Conservation (phyloP, 2,329 filamentous ascomycete species). For the Pseudogymnoascus sp. region DNA sequence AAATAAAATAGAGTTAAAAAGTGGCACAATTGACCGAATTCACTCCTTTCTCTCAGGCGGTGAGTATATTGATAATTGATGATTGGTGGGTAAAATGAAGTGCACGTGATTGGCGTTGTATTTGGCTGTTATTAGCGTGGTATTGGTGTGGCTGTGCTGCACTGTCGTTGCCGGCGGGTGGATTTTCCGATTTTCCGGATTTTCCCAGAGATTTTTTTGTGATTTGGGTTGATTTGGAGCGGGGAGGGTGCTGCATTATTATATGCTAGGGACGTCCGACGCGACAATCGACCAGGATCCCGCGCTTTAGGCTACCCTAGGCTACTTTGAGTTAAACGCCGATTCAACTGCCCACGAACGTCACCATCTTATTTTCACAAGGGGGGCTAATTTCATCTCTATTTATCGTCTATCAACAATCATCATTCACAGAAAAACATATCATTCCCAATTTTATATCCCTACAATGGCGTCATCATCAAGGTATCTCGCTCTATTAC, state of each 20-base stretch:
- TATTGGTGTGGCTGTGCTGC: not conserved
- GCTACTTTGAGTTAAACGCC: conserved; percentile 2
- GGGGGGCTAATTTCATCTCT: not conserved
- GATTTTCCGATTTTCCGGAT: not conserved
- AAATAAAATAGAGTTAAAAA: conserved; percentile 8
- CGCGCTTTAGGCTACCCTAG: not conserved
- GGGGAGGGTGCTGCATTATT: conserved; percentile 3
- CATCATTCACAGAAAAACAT: not conserved
- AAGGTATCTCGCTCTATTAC: not conserved
- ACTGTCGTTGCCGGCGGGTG: not conserved
- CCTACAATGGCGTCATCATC: conserved; percentile 3
- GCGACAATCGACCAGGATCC: not conserved
- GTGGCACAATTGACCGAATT: not conserved
- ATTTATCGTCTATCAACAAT: not conserved
- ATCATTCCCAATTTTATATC: not conserved
- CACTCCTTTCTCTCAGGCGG: not conserved
- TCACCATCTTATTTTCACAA: conserved; percentile 4
- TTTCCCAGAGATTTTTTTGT: not conserved
- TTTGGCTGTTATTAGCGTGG: not conserved
- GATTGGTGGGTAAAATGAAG: not conserved
- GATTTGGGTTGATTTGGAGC: not conserved
- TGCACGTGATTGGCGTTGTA: not conserved
- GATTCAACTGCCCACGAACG: not conserved
- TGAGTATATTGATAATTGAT: not conserved
- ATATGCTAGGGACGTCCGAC: not conserved